phyloP scores from a whole-genome alignment of 257 asterid genomes.

The Primulina tabacum region DNA sequence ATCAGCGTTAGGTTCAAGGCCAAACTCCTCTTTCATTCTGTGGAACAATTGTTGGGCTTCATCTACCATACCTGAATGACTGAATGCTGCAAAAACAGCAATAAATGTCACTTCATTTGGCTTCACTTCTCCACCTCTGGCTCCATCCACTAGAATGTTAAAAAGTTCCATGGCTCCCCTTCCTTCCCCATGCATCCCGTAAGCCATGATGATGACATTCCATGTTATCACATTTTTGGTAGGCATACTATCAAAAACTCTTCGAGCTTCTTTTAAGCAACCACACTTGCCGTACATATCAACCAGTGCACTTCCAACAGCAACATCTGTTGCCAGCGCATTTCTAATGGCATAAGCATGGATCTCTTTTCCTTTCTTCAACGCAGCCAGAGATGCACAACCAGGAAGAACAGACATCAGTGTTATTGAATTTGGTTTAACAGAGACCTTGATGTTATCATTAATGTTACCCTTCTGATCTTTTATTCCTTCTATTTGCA shows the following conservation, averaged over 20 bases:
- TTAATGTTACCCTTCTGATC: slow-evolving; percentile 21
- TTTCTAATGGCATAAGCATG: slow-evolving; percentile 66
- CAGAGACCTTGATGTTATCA: slow-evolving; percentile 21
- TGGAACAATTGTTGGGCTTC: slow-evolving; percentile 60
- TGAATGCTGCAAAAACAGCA: slow-evolving; percentile 72
- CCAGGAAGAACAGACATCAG: slow-evolving; percentile 82
- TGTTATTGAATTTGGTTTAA: slow-evolving; percentile 73
- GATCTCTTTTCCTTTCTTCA: slow-evolving; percentile 74
- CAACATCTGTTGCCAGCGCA: slow-evolving; percentile 55
- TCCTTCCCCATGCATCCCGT: slow-evolving; percentile 92
- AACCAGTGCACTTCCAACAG: slow-evolving; percentile 79
- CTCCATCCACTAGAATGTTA: slow-evolving; percentile 40
- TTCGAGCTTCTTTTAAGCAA: slow-evolving; percentile 57
- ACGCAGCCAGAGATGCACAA: slow-evolving; percentile 67
- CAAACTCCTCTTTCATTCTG: slow-evolving; percentile 50
- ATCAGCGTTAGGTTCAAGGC: slow-evolving; percentile 62
- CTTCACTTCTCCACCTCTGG: slow-evolving; percentile 40
- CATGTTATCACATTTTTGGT: slow-evolving; percentile 70
- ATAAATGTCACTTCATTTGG: slow-evolving; percentile 73
- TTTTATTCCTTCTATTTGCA: slow-evolving; percentile 41
- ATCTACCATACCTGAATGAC: slow-evolving; percentile 84
- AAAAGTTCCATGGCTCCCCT: slow-evolving; percentile 56
- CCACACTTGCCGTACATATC: slow-evolving; percentile 94
- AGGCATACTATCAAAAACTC: slow-evolving; percentile 62
- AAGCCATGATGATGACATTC: slow-evolving; percentile 84